Evolutionary conservation across 1,139 yeast species (phyloP), one percentile per base, ranked within the genome.

Genomic region (Zygosaccharomyces sapae): DNA sequence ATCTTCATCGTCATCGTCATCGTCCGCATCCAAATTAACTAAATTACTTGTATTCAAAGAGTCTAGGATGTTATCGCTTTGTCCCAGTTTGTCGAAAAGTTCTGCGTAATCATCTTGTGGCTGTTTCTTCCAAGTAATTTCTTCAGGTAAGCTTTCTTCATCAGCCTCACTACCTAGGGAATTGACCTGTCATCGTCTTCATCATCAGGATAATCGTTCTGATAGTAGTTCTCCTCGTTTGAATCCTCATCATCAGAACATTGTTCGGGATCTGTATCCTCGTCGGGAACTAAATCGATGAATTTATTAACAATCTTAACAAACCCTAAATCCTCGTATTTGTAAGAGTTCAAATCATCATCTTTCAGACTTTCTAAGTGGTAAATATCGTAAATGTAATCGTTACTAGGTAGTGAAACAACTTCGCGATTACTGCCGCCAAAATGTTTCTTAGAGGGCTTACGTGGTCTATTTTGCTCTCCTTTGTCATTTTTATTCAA

Each of bases 151-250:
- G 1, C 52, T 58, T 10, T 48, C 52, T 3, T 62, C 67, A 37
- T 67, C 72, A 6, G 60, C 69, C 22, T 71, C 74, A 39, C 66
- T 63, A 0, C 70, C 72, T 46, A 66, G 64, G 66, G 46, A n/a
- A 68, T 57, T 0, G 69, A 66, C 43, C 70, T 58, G 44, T 67
- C 70, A 46, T 79, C 86, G 59, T 85, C 92, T 57, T 87, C 96
- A 60, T 88, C 96, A 46, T 88, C 95, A 0, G 98, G 98, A 61
- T 92, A 92, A 61, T 92, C 97, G 66, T 92, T 92, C 59, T 82
- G 81, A 64, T 92, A 92, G 59, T 82, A 90, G 52, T 86, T 89
- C 67, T 92, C 97, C 10, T 96, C 96, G 58, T 85, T 85, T 1
- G 90, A 83, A 60, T 85, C 94, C 54, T 84, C 90, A 55, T 85